Evolutionary conservation across 441 rosid genomes (phyloP), one percentile per base, ranked within the genome.

Genomic region (Viola pubescens): DNA sequence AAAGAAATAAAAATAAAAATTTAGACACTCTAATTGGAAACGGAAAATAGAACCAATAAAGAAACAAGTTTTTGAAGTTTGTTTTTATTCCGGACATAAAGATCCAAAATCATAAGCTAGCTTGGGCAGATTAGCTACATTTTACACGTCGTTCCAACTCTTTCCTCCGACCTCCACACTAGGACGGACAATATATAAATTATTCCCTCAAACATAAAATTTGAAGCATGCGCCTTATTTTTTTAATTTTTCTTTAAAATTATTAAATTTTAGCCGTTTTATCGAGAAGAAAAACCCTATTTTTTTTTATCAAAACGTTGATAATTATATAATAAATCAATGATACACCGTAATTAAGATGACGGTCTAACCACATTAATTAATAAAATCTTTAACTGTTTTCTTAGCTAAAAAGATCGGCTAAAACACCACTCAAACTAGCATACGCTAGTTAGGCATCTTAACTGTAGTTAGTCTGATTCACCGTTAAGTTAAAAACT

Each of bases 111-210:
- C 58, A 39, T 40, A 12, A 37, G 26, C 34, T 54, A 26, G 3
- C 34, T 26, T 1, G 34, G 34, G 34, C 34, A 26, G 34, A 26
- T 26, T 26, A 19, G 1, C 34, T 26, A 26, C 2, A 26, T 26
- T 26, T 1, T 26, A 26, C 34, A 43, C 46, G 1, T 43, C 8
- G 10, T 43, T 43, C 46, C n/a, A 9, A 9, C 9, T 3, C 49
- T 19, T 49, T 49, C 61, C 40, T 11, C n/a, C n/a, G n/a, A n/a
- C n/a, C n/a, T n/a, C 12, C 51, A 48, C 61, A 54, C 56, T 3
- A 64, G 51, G 57, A 49, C 13, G 52, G 62, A 64, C 68, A 64
- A 45, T 64, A 56, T 56, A 49, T 26, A 26, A 26, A 26, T 64
- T 64, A 56, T 56, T 57, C 51, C 57, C 11, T 16, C 48, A 61